phyloP scores from a whole-genome alignment of 805 yeast genomes.

The Zygosaccharomyces gambellarensis region DNA sequence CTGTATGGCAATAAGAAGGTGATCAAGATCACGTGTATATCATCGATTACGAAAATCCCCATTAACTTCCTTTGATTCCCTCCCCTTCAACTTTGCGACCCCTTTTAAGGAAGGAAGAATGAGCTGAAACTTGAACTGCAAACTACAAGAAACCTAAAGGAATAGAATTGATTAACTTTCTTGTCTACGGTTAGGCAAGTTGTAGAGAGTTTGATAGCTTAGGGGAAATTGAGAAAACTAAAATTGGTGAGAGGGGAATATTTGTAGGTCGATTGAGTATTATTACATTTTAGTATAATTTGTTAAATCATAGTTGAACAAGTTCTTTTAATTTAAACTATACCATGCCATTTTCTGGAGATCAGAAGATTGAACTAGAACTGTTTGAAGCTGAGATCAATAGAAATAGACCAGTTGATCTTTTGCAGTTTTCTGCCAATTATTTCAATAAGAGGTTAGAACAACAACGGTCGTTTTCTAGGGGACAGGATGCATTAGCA shows the following conservation, averaged over 20 bases:
- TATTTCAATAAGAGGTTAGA: conserved; percentile 61
- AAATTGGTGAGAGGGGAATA: background rate
- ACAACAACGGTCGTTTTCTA: conserved; percentile 50
- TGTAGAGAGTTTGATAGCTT: background rate
- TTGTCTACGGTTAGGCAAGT: background rate
- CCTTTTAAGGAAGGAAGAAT: conserved; percentile 5
- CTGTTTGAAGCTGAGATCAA: conserved; percentile 56
- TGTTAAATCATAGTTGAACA: too few relatives aligned
- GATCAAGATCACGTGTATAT: background rate
- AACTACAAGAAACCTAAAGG: background rate
- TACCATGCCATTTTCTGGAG: conserved; percentile 19
- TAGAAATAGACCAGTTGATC: conserved; percentile 56
- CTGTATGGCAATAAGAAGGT: background rate
- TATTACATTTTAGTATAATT: background rate
- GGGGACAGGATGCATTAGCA: conserved; percentile 41
- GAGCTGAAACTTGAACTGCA: background rate
- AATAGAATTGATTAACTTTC: background rate
- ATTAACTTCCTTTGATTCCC: background rate
- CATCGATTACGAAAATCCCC: conserved; percentile 3
- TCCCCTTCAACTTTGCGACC: conserved; percentile 11
- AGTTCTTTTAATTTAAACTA: background rate
- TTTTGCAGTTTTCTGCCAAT: conserved; percentile 70
- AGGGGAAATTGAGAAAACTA: background rate
- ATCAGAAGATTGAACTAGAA: conserved; percentile 46
- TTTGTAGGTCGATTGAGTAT: background rate